These are phyloP conservation scores for Dissophora ornata DNA, from an alignment of 192 early-diverging fungal genomes.

Conservation along the genomic window DNA sequence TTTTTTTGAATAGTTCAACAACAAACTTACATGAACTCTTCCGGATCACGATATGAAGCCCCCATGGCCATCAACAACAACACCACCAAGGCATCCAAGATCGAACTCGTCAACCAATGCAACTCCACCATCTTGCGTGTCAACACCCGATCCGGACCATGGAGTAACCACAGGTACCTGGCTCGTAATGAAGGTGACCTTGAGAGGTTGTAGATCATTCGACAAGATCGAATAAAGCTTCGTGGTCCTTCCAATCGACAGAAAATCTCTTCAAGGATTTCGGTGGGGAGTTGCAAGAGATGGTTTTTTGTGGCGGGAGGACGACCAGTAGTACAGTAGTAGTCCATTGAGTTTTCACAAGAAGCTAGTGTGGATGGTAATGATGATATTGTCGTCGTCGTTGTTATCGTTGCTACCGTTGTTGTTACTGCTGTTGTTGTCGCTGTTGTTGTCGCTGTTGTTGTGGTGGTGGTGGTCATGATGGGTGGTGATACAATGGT, in stretches of 20 bases:
- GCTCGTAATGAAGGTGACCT: slow-evolving; percentile 30
- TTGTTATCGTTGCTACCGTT: background rate
- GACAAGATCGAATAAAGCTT: slow-evolving; percentile 30
- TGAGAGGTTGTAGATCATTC: slow-evolving; percentile 14
- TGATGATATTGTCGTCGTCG: too few species aligned
- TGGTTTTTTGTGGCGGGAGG: too few species aligned
- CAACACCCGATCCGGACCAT: slow-evolving; percentile 39
- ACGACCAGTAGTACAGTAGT: too few species aligned
- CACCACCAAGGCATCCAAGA: slow-evolving; percentile 24
- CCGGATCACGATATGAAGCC: slow-evolving; percentile 30
- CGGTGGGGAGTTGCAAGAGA: slow-evolving; percentile 22
- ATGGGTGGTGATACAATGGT: background rate
- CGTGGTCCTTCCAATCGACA: slow-evolving; percentile 10
- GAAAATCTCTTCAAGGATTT: slow-evolving; percentile 40
- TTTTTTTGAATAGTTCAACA: too few species aligned
- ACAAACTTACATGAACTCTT: slow-evolving; percentile 53
- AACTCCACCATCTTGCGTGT: slow-evolving; percentile 26
- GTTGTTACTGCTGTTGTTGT: slow-evolving; percentile 5
- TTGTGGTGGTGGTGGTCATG: too few species aligned
- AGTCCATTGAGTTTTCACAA: too few species aligned
- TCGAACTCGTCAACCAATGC: slow-evolving; percentile 29
- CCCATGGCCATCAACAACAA: slow-evolving; percentile 37
- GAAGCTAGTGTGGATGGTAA: too few species aligned
- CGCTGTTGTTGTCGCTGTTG: too few species aligned
- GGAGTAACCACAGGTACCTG: slow-evolving; percentile 22